Percentiles rank a stretch among this genome's conserved stretches.
These are phyloP conservation scores for Solanum acaule DNA, from an alignment of 257 asterid species.

Conservation along the genomic window DNA sequence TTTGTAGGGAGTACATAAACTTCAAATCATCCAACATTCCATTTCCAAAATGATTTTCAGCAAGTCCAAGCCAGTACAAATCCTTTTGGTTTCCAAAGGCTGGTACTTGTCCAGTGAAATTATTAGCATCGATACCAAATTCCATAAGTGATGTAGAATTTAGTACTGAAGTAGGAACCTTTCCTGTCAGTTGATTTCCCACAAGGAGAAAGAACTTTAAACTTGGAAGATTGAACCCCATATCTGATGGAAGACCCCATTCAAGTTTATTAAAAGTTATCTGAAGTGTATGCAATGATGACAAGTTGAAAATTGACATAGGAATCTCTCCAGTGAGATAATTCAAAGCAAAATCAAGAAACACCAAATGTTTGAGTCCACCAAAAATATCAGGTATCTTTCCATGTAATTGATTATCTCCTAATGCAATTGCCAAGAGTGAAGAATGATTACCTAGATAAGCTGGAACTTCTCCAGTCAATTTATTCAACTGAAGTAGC, in stretches of 20 bases:
- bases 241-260: not conserved
- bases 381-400: constrained; percentile 3
- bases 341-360: not conserved
- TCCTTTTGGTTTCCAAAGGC: not conserved
- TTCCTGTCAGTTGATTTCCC: not conserved
- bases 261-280: not conserved
- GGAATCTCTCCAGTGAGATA: not conserved
- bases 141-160: not conserved
- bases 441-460: constrained; percentile 6
- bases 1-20: constrained; percentile 2
- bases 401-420: not conserved
- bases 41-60: constrained; percentile 1
- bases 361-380: not conserved
- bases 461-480: constrained; percentile 1
- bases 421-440: not conserved
- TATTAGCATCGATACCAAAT: not conserved
- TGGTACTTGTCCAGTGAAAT: constrained; percentile 5
- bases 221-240: not conserved
- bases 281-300: not conserved
- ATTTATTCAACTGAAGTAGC: not conserved
- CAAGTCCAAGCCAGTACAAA: not conserved
- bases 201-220: not conserved
- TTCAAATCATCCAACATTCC: not conserved
- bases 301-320: constrained; percentile 6
- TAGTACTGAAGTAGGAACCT: not conserved